Evolutionary conservation across 441 rosid species (phyloP), one percentile per base, ranked within the genome.

Genomic region (Daphne laureola): DNA sequence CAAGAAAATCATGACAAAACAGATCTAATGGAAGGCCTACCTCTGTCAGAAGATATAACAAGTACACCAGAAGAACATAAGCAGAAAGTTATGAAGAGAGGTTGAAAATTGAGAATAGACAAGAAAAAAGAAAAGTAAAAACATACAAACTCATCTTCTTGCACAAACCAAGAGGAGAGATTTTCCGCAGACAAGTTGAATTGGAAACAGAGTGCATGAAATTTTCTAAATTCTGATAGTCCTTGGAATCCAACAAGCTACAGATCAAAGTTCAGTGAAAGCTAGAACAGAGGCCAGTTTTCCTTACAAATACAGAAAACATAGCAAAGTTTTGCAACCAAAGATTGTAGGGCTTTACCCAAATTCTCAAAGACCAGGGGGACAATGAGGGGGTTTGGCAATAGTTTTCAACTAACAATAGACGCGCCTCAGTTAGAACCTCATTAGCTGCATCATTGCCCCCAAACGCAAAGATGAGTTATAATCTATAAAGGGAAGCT

Each of bases 361-460:
- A 81, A 81, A 81, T 81, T 81, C 87, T 81, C 82, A 1, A 52
- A 44, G 73, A 80, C 79, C 81, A 0, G 3, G 50, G 79, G 81
- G 78, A 80, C 85, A 8, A 54, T 2, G 83, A 86, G 82, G 86
- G 86, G 90, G 85, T 81, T 79, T 81, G 97, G 88, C 83, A 83
- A 87, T 85, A 90, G 92, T 83, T 90, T 85, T 87, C 95, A 90
- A 87, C 90, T 88, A 87, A 96, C 93, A 86, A 87, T 81, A 64
- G 89, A 86, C 87, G 86, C 86, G 89, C 89, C 89, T 90, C 97
- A 80, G 93, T 86, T 82, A 78, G 66, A 15, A 79, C 87, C 87
- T 80, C 93, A 80, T 55, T 41, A 82, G 91, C 91, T 84, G 84
- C 91, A 83, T 82, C 98, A 86, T 81, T 89, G 94, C 91, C 98